phyloP scores from a whole-genome alignment of 2,329 filamentous ascomycete species.

The Acrodontium crateriforme region DNA sequence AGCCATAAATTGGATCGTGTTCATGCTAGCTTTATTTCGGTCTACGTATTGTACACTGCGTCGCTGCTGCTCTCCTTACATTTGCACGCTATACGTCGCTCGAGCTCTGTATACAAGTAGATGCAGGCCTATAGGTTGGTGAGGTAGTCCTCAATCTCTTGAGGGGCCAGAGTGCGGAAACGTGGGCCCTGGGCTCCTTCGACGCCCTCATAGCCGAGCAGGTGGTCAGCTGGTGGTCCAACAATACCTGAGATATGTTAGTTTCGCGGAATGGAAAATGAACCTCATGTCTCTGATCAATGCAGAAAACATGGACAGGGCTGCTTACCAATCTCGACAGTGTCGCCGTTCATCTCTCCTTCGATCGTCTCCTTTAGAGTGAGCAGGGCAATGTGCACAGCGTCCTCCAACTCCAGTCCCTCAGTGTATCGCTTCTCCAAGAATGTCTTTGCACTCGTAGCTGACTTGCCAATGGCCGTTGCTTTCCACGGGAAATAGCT shows the following conservation, averaged over 20 bases:
- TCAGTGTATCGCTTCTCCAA: constrained; percentile 98
- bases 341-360: constrained; percentile 83
- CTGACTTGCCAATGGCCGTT: constrained; percentile 96
- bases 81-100: too few species aligned
- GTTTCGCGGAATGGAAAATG: too few species aligned
- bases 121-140: constrained; percentile 80
- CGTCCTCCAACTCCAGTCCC: constrained; percentile 90
- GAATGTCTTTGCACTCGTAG: constrained; percentile 96
- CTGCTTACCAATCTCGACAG: constrained; percentile 92
- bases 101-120: too few species aligned
- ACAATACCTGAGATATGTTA: constrained; percentile 57
- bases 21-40: too few species aligned
- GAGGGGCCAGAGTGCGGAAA: constrained; percentile 87
- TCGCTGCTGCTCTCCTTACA: too few species aligned
- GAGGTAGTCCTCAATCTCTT: constrained; percentile 98
- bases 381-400: constrained; percentile 92
- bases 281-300: neutral
- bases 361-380: constrained; percentile 93
- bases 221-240: constrained; percentile 80
- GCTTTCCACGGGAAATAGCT: constrained; percentile 99
- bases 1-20: too few species aligned
- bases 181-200: constrained; percentile 72
- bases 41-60: too few species aligned
- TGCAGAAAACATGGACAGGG: too few species aligned
- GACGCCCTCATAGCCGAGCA: constrained; percentile 82